These are phyloP conservation scores for Hansenula lynferdii DNA, from an alignment of 1,139 yeast species.

Conservation along the genomic window DNA sequence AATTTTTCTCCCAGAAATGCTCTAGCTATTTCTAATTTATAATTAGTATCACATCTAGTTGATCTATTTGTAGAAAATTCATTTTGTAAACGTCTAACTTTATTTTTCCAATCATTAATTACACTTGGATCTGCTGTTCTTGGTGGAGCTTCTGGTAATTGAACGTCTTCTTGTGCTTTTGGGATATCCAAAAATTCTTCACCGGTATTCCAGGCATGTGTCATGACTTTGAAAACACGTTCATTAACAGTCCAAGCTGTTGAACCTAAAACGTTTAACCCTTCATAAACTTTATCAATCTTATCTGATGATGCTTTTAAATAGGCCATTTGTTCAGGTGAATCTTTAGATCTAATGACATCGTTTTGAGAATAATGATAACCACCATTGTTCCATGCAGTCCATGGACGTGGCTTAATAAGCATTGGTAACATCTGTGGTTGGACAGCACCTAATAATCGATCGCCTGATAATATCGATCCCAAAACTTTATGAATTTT, in stretches of 20 bases:
- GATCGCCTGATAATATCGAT: conserved; percentile 62
- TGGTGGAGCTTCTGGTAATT: conserved; percentile 63
- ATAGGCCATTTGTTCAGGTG: conserved; percentile 89
- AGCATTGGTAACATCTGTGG: conserved; percentile 95
- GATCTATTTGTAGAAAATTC: conserved; percentile 70
- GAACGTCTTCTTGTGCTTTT: conserved; percentile 45
- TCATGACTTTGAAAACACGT: conserved; percentile 60
- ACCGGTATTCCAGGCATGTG: conserved; percentile 85
- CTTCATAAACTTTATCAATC: conserved; percentile 65
- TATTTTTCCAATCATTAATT: conserved; percentile 61
- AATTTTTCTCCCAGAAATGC: conserved; percentile 87
- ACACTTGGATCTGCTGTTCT: conserved; percentile 66
- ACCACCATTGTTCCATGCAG: conserved; percentile 77
- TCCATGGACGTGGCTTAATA: conserved; percentile 86
- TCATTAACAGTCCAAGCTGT: conserved; percentile 94
- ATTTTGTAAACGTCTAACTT: conserved; percentile 51
- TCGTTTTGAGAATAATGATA: conserved; percentile 59
- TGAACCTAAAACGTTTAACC: conserved; percentile 80
- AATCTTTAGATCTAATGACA: conserved; percentile 73
- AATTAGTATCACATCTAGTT: conserved; percentile 89
- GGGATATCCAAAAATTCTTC: conserved; percentile 80
- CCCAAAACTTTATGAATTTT: conserved; percentile 70
- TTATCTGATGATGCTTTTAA: conserved; percentile 77
- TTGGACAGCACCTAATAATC: conserved; percentile 62
- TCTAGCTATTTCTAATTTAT: conserved; percentile 91